Evolutionary conservation across 768 basidiomycete species (phyloP), one percentile per base, ranked within the genome.

Genomic region (Tylopilus vinaceipallidus): DNA sequence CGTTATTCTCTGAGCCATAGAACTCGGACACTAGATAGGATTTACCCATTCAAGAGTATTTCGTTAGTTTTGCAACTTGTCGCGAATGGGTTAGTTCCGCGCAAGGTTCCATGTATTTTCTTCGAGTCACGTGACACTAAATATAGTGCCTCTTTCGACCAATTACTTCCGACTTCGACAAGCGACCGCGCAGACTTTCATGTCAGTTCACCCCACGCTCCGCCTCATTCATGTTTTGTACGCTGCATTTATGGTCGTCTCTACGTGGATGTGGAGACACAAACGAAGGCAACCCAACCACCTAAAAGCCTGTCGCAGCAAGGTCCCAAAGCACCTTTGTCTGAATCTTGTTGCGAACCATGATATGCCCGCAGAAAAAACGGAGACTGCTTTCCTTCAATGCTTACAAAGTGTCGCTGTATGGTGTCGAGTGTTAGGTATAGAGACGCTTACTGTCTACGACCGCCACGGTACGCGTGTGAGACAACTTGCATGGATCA

Each of bases 391-490:
- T 32, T 65, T 88, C 43, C 64, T 82, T 16, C 73, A 81, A 55
- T 82, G 78, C 55, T 72, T 86, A 10, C 65, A 77, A 42, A 72
- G 72, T 39, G 75, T 75, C 12, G 77, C 78, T 9, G 64, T 64
- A 10, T 91, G 86, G 84, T 90, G 85, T 69, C 76, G 73, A 46
- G 64, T 56, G n/a, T 68, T 72, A 27, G 86, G 87, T 13, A 80
- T 91, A 42, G 67, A 71, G 53, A 75, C 76, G 43, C 71, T 92
- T 40, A 88, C 83, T 10, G 74, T 88, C 4, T 91, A 89, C 54
- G 90, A 92, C 61, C 74, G 78, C 48, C 70, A 78, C 47, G 89
- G 90, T 90, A 60, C 48, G 80, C 63, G 17, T 29, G 14, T 43
- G 37, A 47, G n/a, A 27, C 42, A 32, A 11, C n/a, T 33, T 17